These are phyloP conservation scores for Xerocomellus chrysenteron DNA, from an alignment of 768 basidiomycete genomes.

Conservation along the genomic window DNA sequence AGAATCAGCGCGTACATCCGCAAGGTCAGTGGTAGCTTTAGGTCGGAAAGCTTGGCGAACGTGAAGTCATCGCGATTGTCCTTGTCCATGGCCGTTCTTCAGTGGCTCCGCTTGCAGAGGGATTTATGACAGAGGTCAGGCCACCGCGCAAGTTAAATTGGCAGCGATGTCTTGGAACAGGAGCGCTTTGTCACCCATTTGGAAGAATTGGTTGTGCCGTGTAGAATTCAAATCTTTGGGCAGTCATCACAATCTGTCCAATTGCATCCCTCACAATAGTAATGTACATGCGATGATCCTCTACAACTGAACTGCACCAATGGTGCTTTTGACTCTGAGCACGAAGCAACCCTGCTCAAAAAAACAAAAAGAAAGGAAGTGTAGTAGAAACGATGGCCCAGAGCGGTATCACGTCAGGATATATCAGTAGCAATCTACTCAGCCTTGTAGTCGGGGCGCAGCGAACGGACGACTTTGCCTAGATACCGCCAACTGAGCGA, in stretches of 20 bases:
- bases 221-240: not conserved
- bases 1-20: constrained; percentile 56
- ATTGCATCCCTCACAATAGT: not conserved
- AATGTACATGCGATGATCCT: constrained; percentile 19
- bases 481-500: constrained; percentile 4
- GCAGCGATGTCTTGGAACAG: not conserved
- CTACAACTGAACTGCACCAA: constrained; percentile 21
- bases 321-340: constrained; percentile 26
- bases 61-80: constrained; percentile 85
- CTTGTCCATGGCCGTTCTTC: constrained; percentile 45
- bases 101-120: not conserved
- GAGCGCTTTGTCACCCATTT: constrained; percentile 2
- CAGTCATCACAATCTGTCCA: not conserved
- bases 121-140: not conserved
- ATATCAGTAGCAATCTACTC: constrained; percentile 35
- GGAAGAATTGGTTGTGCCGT: not conserved
- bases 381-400: constrained; percentile 3
- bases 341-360: constrained; percentile 12
- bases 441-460: constrained; percentile 83
- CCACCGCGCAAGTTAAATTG: not conserved
- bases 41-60: constrained; percentile 86
- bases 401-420: constrained; percentile 7
- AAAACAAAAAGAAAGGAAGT: not conserved
- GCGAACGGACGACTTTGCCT: constrained; percentile 88
- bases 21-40: constrained; percentile 85